These are phyloP conservation scores for Sclerotinia nivalis DNA, from an alignment of 2,329 filamentous ascomycete species.

Conservation along the genomic window DNA sequence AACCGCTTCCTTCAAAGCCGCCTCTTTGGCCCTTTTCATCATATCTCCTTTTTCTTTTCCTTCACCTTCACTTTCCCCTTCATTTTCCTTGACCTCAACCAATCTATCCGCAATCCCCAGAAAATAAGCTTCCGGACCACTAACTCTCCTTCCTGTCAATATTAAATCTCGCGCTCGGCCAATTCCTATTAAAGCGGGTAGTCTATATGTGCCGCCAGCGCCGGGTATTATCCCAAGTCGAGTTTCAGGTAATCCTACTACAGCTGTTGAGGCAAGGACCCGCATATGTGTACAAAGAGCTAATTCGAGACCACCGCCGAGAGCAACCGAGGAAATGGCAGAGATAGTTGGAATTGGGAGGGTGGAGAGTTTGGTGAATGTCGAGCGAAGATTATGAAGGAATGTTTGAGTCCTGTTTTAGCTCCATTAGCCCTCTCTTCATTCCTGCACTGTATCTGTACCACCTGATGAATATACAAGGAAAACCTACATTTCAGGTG, in stretches of 20 bases:
- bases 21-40: conserved; percentile 60
- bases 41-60: conserved; percentile 46
- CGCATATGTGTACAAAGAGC: conserved; percentile 88
- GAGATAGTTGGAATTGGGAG: conserved; percentile 90
- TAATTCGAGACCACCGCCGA: conserved; percentile 92
- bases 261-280: conserved; percentile 76
- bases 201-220: conserved; percentile 86
- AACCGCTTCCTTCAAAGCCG: conserved; percentile 74
- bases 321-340: conserved; percentile 79
- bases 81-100: conserved; percentile 64
- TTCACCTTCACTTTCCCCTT: conserved; percentile 45
- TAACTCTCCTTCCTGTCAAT: conserved; percentile 83
- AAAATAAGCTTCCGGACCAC: conserved; percentile 84
- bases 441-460: too few species aligned
- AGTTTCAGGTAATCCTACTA: conserved; percentile 86
- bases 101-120: conserved; percentile 87
- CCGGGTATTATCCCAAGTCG: conserved; percentile 92
- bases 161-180: conserved; percentile 85
- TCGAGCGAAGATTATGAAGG: conserved; percentile 71
- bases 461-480: neutral
- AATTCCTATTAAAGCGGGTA: conserved; percentile 78
- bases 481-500: conserved; percentile 65
- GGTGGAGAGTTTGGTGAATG: conserved; percentile 69
- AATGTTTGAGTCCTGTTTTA: conserved; percentile 71
- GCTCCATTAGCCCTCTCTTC: neutral